Percentiles rank a stretch among this genome's conserved stretches.
Conservation (phyloP, 768 basidiomycete species). For the Sistotremastrum niveocremeum region DNA sequence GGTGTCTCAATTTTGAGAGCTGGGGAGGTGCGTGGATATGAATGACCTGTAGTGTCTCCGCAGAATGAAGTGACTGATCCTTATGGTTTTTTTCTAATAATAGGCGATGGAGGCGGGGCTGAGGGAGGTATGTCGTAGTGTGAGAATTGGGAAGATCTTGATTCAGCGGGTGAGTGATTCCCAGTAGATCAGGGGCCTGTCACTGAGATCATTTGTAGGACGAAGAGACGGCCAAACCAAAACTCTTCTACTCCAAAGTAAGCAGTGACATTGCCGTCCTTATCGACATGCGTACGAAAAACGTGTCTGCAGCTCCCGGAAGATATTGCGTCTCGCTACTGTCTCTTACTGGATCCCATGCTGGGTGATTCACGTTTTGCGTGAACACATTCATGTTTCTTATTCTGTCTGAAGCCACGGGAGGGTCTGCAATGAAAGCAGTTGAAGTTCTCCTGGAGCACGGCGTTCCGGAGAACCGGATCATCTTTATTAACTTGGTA, state of each 20-base stretch:
- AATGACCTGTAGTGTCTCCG: too few relatives aligned
- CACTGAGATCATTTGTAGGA: constrained; percentile 37
- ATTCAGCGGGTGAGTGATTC: constrained; percentile 68
- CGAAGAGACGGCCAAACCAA: constrained; percentile 86
- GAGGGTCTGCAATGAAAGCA: constrained; percentile 95
- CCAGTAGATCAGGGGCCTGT: background rate
- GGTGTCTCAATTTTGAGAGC: constrained; percentile 91
- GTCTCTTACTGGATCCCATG: constrained; percentile 95
- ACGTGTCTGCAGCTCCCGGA: constrained; percentile 58
- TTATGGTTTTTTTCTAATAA: background rate
- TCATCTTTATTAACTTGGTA: constrained; percentile 89
- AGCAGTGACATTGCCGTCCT: background rate
- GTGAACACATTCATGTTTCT: background rate
- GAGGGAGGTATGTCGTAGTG: constrained; percentile 87
- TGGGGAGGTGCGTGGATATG: constrained; percentile 51
- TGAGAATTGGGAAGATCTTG: constrained; percentile 93
- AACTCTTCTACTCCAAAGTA: constrained; percentile 86
- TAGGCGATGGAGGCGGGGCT: constrained; percentile 97
- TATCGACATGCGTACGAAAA: constrained; percentile 1
- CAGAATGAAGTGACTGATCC: too few relatives aligned
- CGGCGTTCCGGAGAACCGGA: constrained; percentile 87
- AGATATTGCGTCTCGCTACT: constrained; percentile 84
- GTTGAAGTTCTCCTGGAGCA: constrained; percentile 87
- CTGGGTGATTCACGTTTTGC: constrained; percentile 43
- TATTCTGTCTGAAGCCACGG: constrained; percentile 47